These are phyloP conservation scores for Tricholoma hemisulphureum DNA, from an alignment of 768 basidiomycete species.

Conservation along the genomic window DNA sequence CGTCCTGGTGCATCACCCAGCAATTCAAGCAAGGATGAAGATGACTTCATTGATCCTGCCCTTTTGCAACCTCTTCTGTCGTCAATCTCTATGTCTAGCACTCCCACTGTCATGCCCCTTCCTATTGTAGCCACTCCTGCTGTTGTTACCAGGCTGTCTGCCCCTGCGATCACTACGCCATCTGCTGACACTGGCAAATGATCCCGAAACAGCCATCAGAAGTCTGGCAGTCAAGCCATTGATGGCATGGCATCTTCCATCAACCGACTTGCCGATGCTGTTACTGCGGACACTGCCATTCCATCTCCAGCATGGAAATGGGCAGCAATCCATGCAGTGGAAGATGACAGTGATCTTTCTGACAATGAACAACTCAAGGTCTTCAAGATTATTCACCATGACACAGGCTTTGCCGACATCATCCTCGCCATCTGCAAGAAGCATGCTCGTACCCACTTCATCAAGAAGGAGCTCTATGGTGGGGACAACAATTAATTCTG, in stretches of 20 bases:
- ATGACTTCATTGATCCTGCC: conserved; percentile 1
- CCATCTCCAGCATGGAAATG: conserved; percentile 10
- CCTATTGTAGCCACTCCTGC: not conserved
- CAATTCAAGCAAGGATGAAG: not conserved
- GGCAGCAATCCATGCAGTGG: conserved; percentile 15
- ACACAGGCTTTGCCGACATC: conserved; percentile 16
- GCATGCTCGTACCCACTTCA: conserved; percentile 9
- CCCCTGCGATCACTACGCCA: not conserved
- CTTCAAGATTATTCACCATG: conserved; percentile 14
- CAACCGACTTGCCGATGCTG: conserved; percentile 13
- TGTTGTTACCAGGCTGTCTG: not conserved
- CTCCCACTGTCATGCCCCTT: not conserved
- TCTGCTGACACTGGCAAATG: not conserved
- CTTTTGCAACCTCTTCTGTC: not conserved
- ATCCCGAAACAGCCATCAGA: not conserved
- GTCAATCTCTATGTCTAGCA: not conserved
- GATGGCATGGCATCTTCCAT: conserved; percentile 17
- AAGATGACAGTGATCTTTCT: conserved; percentile 20
- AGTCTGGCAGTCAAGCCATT: conserved; percentile 16
- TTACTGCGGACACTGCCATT: conserved; percentile 4
- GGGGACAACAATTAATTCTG: not conserved
- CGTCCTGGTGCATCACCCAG: not conserved
- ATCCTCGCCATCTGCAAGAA: conserved; percentile 17
- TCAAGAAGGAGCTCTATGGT: conserved; percentile 8
- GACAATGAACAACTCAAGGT: conserved; percentile 17